Evolutionary conservation across 2,329 filamentous ascomycete species (phyloP), one percentile per base, ranked within the genome.

Genomic region (Didymella keratinophila): DNA sequence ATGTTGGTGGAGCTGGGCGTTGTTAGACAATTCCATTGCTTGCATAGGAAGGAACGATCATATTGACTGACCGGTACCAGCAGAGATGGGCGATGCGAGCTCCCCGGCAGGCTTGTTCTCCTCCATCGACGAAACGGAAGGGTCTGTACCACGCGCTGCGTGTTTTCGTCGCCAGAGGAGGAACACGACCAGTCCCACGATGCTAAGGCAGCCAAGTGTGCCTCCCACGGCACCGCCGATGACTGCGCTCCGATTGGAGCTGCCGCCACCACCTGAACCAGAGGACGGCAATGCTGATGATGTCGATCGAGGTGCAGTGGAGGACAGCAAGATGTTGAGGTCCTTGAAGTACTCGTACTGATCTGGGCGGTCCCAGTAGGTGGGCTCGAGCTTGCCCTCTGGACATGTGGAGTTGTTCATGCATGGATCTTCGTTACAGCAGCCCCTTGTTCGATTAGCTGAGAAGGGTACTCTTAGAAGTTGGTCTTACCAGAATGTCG

Each of bases 381-480:
- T 60, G 11, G 56, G 61, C 8, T 60, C 49, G 4, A 79, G 65
- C 52, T 72, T 61, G 0, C 48, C 66, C 1, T 49, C 44, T 6
- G 67, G 58, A 50, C 77, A 79, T 25, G 50, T 57, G 34, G 58
- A 59, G 6, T 64, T 62, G 6, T 66, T 63, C 23, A 67, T 61
- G 53, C 77, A 78, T 16, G 77, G 71, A 52, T 77, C 68, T 4
- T 53, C 63, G 6, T 51, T 64, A 55, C 76, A 78, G 62, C 75
- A 79, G 8, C 75, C 76, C 44, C 73, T 66, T 11, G 9, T 23
- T 20, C 11, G 6, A 9, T 18, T 3, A 21, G 5, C n/a, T 5
- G 11, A 10, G 18, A 32, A 6, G 30, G 2, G 18, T 10, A 20
- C 5, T 32, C 20, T 28, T 46, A 39, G 8, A n/a, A 47, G 18